Evolutionary conservation across 495 filamentous ascomycete species (phyloP).

Genomic region (Xylaria longipes): DNA sequence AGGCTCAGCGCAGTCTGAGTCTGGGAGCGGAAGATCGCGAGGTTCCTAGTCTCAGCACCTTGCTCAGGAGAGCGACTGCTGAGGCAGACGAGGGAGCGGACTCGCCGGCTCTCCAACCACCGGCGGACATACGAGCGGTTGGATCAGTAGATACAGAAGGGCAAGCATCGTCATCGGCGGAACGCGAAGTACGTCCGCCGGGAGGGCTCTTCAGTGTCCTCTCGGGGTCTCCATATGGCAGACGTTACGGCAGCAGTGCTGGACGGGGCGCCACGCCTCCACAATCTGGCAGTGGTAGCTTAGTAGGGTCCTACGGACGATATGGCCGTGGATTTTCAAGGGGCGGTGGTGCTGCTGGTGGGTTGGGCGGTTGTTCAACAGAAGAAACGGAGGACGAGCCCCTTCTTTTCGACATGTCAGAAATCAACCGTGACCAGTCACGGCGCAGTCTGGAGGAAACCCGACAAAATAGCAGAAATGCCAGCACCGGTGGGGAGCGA

Average conservation of each 20-base stretch:
- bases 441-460: slow-evolving; percentile 78
- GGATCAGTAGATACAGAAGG: slow-evolving; percentile 47
- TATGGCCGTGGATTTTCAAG: slow-evolving; percentile 59
- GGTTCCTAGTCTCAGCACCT: slow-evolving; percentile 61
- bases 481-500: slow-evolving; percentile 44
- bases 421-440: slow-evolving; percentile 68
- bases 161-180: slow-evolving; percentile 51
- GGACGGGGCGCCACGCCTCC: slow-evolving; percentile 42
- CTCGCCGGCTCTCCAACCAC: slow-evolving; percentile 50
- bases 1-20: slow-evolving; percentile 74
- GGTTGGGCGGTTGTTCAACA: slow-evolving; percentile 50
- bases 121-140: slow-evolving; percentile 50
- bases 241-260: slow-evolving; percentile 40
- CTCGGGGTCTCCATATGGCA: slow-evolving; percentile 43
- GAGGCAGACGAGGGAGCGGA: slow-evolving; percentile 37
- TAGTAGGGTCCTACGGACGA: slow-evolving; percentile 57
- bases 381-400: slow-evolving; percentile 76
- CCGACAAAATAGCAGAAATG: slow-evolving; percentile 44
- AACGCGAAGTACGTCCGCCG: slow-evolving; percentile 45
- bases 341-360: slow-evolving; percentile 52
- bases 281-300: slow-evolving; percentile 46
- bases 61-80: slow-evolving; percentile 57
- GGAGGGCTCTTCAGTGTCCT: slow-evolving; percentile 38
- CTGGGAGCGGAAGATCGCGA: slow-evolving; percentile 72
- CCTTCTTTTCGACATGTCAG: slow-evolving; percentile 86